Evolutionary conservation across 768 basidiomycete species (phyloP).

Genomic region (Boletus tylopilopsis): DNA sequence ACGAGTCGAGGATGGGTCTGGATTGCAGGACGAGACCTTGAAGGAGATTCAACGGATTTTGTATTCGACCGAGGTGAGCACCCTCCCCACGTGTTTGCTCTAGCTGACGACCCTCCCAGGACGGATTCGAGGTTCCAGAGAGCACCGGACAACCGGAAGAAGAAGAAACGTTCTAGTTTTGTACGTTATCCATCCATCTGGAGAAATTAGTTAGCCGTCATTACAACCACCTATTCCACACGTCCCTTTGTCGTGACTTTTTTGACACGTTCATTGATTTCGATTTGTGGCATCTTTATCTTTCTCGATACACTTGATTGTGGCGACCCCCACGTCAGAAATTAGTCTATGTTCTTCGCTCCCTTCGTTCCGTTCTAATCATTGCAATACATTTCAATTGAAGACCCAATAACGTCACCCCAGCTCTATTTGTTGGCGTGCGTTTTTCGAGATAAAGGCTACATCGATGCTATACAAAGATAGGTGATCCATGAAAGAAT

Average conservation of each 20-base stretch:
- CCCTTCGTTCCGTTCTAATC: slow-evolving; percentile 24
- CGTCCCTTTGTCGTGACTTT: slow-evolving; percentile 1
- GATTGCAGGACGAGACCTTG: slow-evolving; percentile 58
- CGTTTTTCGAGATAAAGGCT: slow-evolving; percentile 22
- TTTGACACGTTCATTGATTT: slow-evolving; percentile 19
- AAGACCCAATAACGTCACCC: no score
- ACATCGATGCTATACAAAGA: slow-evolving; percentile 25
- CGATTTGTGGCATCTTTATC: slow-evolving; percentile 8
- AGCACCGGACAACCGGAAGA: slow-evolving; percentile 54
- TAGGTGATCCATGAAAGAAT: slow-evolving; percentile 10
- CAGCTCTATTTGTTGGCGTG: slow-evolving; percentile 3
- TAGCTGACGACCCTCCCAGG: slow-evolving; percentile 45
- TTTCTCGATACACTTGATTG: no score
- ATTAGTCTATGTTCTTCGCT: slow-evolving; percentile 21
- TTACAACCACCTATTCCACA: slow-evolving; percentile 8
- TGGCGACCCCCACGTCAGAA: slow-evolving; percentile 1
- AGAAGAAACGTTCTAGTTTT: slow-evolving; percentile 69
- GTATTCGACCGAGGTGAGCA: slow-evolving; percentile 87
- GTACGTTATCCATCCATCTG: slow-evolving; percentile 14
- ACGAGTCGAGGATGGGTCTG: slow-evolving; percentile 62
- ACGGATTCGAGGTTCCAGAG: slow-evolving; percentile 91
- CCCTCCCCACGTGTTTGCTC: slow-evolving; percentile 18
- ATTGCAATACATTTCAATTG: slow-evolving; percentile 28
- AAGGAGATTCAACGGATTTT: slow-evolving; percentile 87
- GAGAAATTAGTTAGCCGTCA: slow-evolving; percentile 7